Evolutionary conservation across 139 green algal genomes (phyloP).

Genomic region (Coelastrella sp.): DNA sequence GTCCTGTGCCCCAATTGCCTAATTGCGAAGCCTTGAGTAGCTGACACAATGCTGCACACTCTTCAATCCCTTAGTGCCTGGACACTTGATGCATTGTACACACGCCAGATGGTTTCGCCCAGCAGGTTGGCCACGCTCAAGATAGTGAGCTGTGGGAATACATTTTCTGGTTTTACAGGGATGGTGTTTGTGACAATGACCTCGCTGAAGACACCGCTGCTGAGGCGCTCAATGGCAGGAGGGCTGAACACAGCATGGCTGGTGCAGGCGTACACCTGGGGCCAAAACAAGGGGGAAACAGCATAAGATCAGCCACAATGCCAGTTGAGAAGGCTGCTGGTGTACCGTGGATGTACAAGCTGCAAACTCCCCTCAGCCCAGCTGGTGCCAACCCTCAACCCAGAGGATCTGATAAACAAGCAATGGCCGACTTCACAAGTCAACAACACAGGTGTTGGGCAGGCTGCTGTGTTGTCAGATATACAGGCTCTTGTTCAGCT

Average conservation of each 20-base stretch:
- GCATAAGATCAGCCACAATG: background rate
- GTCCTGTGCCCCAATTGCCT: too few species aligned
- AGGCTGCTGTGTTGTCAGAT: background rate
- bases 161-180: slow-evolving; percentile 69
- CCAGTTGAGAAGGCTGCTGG: too few species aligned
- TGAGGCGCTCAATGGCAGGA: slow-evolving; percentile 93
- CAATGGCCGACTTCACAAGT: background rate
- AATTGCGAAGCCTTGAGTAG: too few species aligned
- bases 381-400: background rate
- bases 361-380: background rate
- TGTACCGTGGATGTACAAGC: background rate
- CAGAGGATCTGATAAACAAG: background rate
- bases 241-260: slow-evolving; percentile 98
- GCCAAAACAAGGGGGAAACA: background rate
- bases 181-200: slow-evolving; percentile 99
- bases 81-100: slow-evolving; percentile 93
- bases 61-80: slow-evolving; percentile 71
- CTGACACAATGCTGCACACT: too few species aligned
- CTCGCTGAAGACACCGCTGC: slow-evolving; percentile 90
- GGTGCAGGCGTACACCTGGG: slow-evolving; percentile 93
- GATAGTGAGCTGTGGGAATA: slow-evolving; percentile 98
- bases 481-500: background rate
- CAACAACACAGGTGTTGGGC: slow-evolving; percentile 41
- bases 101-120: slow-evolving; percentile 98
- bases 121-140: slow-evolving; percentile 96